Evolutionary conservation across 2,329 filamentous ascomycete genomes (phyloP), one percentile per base, ranked within the genome.

Genomic region (Berkeleyomyces basicola): DNA sequence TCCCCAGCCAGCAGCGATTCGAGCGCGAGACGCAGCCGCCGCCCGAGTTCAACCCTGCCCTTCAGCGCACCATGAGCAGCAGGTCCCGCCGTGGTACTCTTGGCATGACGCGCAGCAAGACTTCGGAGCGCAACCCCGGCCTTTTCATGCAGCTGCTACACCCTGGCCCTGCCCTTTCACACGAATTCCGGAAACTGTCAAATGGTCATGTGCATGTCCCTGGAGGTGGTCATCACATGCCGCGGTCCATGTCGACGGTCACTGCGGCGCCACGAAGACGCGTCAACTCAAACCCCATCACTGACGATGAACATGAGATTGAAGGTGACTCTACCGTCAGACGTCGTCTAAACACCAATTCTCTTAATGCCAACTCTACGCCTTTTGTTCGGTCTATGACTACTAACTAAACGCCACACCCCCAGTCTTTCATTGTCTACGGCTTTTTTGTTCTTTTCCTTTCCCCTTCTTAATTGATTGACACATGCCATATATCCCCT

Each of bases 1-100:
- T 84, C 14, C 81, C 81, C 3, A 82, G 78, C 69, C 80, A 83
- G 67, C 72, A 78, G 33, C 77, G 81, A 31, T 78, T 81, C 67
- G 74, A 76, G 62, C 78, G 76, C 64, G 80, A 83, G 68, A 76
- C 75, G 2, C 77, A 78, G 16, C 77, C 78, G 37, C 73, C 59
- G 3, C 63, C 74, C 0, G 63, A 65, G 9, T 59, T 51, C 11
- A 76, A 78, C 46, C 72, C 73, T 1, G 70, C 69, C 3, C 68
- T 75, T 10, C 68, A 70, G n/a, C 71, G 72, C 14, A 71, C 73
- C n/a, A 69, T 68, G 51, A 76, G 74, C 9, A 68, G 66, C 6
- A 63, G 68, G 1, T 75, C 75, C 2, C 68, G 70, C 1, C 63
- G 63, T 10, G 63, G 59, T 14, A 59, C 63, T 37, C 57, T 65